These are phyloP conservation scores for Fusarium pseudonygamai DNA, from an alignment of 2,329 filamentous ascomycete genomes.

Conservation along the genomic window DNA sequence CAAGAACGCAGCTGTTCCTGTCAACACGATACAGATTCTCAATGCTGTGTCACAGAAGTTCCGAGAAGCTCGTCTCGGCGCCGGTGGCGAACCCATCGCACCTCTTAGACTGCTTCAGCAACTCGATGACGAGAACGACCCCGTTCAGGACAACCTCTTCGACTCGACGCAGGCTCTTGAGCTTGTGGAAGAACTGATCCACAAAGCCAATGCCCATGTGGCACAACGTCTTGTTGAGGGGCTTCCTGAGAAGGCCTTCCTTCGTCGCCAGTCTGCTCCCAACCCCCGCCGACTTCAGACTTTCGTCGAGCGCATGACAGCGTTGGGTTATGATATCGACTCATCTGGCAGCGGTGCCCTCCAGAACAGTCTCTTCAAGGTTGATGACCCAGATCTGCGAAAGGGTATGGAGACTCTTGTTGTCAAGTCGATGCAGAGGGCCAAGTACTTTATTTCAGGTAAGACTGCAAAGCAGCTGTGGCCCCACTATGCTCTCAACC, in stretches of 20 bases:
- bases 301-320: slow-evolving; percentile 92
- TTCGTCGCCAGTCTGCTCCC: slow-evolving; percentile 85
- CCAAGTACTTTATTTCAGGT: slow-evolving; percentile 91
- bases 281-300: slow-evolving; percentile 89
- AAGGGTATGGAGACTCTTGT: slow-evolving; percentile 98
- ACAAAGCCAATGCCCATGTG: slow-evolving; percentile 91
- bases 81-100: slow-evolving; percentile 80
- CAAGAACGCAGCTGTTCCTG: slow-evolving; percentile 71
- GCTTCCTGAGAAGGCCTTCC: slow-evolving; percentile 89
- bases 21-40: slow-evolving; percentile 83
- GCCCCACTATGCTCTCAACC: slow-evolving; percentile 90
- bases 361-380: slow-evolving; percentile 94
- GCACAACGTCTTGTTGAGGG: slow-evolving; percentile 83
- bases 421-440: slow-evolving; percentile 94
- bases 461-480: slow-evolving; percentile 81
- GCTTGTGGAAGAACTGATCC: slow-evolving; percentile 92
- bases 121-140: slow-evolving; percentile 97
- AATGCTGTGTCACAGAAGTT: slow-evolving; percentile 89
- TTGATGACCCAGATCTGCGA: slow-evolving; percentile 87
- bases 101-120: slow-evolving; percentile 91
- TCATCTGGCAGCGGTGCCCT: slow-evolving; percentile 87
- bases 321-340: slow-evolving; percentile 90
- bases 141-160: slow-evolving; percentile 96
- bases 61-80: slow-evolving; percentile 85
- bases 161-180: slow-evolving; percentile 89